These are phyloP conservation scores for Grosmannia huntii DNA, from an alignment of 2,329 filamentous ascomycete genomes.

Conservation along the genomic window DNA sequence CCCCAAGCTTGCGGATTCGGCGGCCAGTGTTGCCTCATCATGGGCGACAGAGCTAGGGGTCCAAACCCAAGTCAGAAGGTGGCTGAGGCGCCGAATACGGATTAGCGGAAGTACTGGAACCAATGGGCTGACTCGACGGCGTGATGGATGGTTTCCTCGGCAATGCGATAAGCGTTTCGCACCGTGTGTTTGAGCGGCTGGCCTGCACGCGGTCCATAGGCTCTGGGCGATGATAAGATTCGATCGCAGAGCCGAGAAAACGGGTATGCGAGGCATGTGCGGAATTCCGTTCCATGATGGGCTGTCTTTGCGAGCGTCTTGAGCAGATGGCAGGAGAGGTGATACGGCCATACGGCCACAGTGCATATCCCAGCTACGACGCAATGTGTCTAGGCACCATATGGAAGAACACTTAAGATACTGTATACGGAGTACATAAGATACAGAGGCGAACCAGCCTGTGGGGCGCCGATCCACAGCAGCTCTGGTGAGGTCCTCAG, in stretches of 20 bases:
- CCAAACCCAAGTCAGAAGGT: conserved; percentile 8
- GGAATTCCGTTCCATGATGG: neutral
- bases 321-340: neutral
- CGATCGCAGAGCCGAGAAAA: neutral
- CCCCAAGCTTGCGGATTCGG: conserved; percentile 11
- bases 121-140: conserved; percentile 15
- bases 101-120: conserved; percentile 14
- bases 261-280: neutral
- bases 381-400: neutral
- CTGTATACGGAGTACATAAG: neutral
- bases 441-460: neutral
- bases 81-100: conserved; percentile 11
- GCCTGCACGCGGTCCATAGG: neutral
- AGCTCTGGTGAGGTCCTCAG: neutral
- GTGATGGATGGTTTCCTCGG: conserved; percentile 15
- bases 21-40: conserved; percentile 14
- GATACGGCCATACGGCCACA: neutral
- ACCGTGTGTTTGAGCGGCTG: conserved; percentile 4
- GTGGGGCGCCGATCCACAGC: neutral
- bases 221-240: neutral
- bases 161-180: conserved; percentile 16
- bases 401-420: neutral
- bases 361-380: neutral
- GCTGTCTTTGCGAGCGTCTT: neutral
- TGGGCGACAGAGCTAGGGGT: conserved; percentile 6